Conservation (phyloP, 1,284 basidiomycete genomes). For the Leccinum pachyderme region DNA sequence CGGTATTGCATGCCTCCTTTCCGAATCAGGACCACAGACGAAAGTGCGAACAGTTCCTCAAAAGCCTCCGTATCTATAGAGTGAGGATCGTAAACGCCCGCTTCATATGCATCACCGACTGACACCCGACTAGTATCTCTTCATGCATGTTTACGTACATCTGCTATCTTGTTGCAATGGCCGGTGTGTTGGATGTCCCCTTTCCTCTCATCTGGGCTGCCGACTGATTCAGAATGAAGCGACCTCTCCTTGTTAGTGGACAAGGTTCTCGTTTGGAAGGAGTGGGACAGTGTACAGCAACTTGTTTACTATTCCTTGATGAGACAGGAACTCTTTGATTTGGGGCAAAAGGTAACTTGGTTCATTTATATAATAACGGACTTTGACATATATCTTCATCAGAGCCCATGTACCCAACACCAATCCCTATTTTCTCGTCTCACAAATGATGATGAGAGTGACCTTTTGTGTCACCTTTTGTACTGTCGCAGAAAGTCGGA, state of each 20-base stretch:
- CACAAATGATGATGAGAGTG: conserved; percentile 16
- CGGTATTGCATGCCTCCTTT: conserved; percentile 5
- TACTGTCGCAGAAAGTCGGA: conserved; percentile 18
- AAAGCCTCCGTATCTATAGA: conserved; percentile 19
- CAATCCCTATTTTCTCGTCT: conserved; percentile 1
- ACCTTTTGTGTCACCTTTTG: conserved; percentile 22
- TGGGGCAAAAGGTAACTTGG: conserved; percentile 13
- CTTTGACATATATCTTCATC: conserved; percentile 1
- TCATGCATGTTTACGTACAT: conserved; percentile 27
- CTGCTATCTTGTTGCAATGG: conserved; percentile 14
- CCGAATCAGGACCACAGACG: not conserved
- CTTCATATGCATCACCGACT: not conserved
- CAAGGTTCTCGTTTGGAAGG: conserved; percentile 11
- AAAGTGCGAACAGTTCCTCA: conserved; percentile 13
- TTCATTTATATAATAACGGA: not conserved
- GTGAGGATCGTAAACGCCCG: conserved; percentile 11
- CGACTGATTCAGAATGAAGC: conserved; percentile 2
- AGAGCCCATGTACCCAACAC: conserved; percentile 18
- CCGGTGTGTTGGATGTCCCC: conserved; percentile 1
- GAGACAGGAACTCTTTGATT: conserved; percentile 7
- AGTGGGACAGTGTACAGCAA: conserved; percentile 21
- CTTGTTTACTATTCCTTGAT: conserved; percentile 18
- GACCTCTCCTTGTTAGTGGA: conserved; percentile 11
- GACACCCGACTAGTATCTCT: conserved; percentile 22
- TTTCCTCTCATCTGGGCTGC: not conserved